A percentile compares a stretch with the other conserved stretches of the same genome.
phyloP scores from a whole-genome alignment of 306 rosid species.

The Gastrolobium villosum region DNA sequence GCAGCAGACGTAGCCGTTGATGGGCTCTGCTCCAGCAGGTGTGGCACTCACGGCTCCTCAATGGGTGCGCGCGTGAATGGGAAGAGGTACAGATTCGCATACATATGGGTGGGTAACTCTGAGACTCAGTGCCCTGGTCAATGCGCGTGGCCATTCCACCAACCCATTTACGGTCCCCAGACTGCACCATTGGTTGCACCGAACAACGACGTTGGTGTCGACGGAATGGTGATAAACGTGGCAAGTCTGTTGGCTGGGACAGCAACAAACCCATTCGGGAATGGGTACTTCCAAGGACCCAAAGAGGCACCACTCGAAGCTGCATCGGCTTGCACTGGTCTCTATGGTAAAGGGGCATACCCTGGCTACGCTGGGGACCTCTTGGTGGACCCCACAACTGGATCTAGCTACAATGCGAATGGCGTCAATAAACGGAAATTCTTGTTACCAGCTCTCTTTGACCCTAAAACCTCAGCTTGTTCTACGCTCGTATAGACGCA shows the following conservation, averaged over 20 bases:
- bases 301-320: conserved; percentile 68
- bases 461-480: conserved; percentile 64
- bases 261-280: conserved; percentile 62
- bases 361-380: conserved; percentile 67
- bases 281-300: conserved; percentile 70
- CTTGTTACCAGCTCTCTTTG: conserved; percentile 61
- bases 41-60: conserved; percentile 63
- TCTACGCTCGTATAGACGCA: conserved; percentile 47
- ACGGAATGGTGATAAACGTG: conserved; percentile 66
- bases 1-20: conserved; percentile 52
- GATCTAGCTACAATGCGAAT: conserved; percentile 67
- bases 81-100: conserved; percentile 54
- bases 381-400: conserved; percentile 58
- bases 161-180: conserved; percentile 70
- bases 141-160: conserved; percentile 78
- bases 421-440: conserved; percentile 59
- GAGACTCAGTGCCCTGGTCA: conserved; percentile 73
- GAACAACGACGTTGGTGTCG: conserved; percentile 66
- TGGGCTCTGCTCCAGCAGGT: conserved; percentile 56
- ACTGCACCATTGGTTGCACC: conserved; percentile 57
- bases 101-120: conserved; percentile 72
- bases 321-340: conserved; percentile 65
- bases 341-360: conserved; percentile 66
- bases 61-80: conserved; percentile 15
- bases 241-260: conserved; percentile 69